Evolutionary conservation across 1,139 yeast species (phyloP).

Genomic region (Magnusiomyces sp.): DNA sequence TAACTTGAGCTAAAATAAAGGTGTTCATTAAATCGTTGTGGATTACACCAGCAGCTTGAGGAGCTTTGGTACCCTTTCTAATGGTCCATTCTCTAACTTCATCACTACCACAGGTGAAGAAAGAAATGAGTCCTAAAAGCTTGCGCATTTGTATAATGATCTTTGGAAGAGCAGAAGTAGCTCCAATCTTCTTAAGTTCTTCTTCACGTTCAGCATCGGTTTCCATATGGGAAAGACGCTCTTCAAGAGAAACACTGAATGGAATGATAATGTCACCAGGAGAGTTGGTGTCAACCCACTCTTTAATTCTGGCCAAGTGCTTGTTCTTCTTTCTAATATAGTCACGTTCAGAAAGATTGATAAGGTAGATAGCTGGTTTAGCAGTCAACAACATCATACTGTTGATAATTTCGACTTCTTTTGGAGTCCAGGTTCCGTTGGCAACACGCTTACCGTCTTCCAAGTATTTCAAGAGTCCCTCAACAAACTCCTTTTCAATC

Average conservation of each 20-base stretch:
- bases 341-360: slow-evolving; percentile 89
- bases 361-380: slow-evolving; percentile 90
- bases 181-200: slow-evolving; percentile 79
- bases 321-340: slow-evolving; percentile 96
- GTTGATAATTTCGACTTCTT: slow-evolving; percentile 86
- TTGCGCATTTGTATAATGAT: slow-evolving; percentile 65
- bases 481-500: slow-evolving; percentile 80
- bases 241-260: slow-evolving; percentile 86
- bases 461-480: slow-evolving; percentile 63
- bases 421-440: slow-evolving; percentile 78
- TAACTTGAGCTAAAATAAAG: slow-evolving; percentile 78
- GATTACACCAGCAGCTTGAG: slow-evolving; percentile 90
- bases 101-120: slow-evolving; percentile 82
- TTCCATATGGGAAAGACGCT: slow-evolving; percentile 81
- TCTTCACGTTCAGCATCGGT: slow-evolving; percentile 86
- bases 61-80: slow-evolving; percentile 68
- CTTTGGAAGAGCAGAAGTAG: slow-evolving; percentile 81
- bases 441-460: slow-evolving; percentile 87
- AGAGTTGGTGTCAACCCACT: slow-evolving; percentile 91
- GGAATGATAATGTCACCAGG: slow-evolving; percentile 96
- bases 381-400: slow-evolving; percentile 77
- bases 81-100: slow-evolving; percentile 94
- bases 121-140: slow-evolving; percentile 65
- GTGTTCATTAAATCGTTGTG: slow-evolving; percentile 83
- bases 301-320: slow-evolving; percentile 81